phyloP scores from a whole-genome alignment of 768 basidiomycete species.

The Exidia glandulosa region DNA sequence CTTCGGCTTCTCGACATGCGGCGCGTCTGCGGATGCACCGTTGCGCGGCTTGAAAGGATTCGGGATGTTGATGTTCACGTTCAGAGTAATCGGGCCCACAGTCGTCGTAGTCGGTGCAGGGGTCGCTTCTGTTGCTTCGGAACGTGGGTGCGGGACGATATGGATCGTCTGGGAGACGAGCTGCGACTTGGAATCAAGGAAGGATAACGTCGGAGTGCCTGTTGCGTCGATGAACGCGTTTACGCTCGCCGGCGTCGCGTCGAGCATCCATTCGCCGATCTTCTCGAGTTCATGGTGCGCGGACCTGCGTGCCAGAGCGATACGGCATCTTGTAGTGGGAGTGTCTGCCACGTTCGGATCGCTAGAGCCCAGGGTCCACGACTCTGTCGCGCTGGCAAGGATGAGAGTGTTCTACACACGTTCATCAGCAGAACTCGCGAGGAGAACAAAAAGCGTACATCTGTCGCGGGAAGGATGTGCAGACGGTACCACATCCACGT shows the following conservation, averaged over 20 bases:
- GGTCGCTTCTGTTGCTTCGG: too few relatives aligned
- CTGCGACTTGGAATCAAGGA: constrained; percentile 1
- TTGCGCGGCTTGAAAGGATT: constrained; percentile 44
- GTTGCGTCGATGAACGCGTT: constrained; percentile 32
- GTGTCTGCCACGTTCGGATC: constrained; percentile 11
- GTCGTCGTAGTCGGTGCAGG: not conserved
- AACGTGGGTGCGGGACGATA: constrained; percentile 30
- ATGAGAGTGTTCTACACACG: constrained; percentile 7
- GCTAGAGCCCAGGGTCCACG: not conserved
- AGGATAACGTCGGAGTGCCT: not conserved
- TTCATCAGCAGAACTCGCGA: not conserved
- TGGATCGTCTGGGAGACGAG: constrained; percentile 27
- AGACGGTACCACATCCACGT: constrained; percentile 26
- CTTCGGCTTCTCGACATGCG: constrained; percentile 16
- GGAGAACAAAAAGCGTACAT: constrained; percentile 13
- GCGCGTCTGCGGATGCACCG: constrained; percentile 35
- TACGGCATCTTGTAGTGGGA: constrained; percentile 37
- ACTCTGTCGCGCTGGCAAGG: constrained; percentile 6
- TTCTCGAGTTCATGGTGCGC: constrained; percentile 28
- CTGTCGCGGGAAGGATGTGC: constrained; percentile 14
- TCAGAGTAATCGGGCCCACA: not conserved
- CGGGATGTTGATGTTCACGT: constrained; percentile 23
- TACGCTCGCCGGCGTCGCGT: constrained; percentile 34
- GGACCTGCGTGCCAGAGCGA: constrained; percentile 22
- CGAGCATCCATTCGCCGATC: constrained; percentile 44